Base-by-base conservation (phyloP, 1,284 basidiomycete species). In the Tilletia caries region DNA sequence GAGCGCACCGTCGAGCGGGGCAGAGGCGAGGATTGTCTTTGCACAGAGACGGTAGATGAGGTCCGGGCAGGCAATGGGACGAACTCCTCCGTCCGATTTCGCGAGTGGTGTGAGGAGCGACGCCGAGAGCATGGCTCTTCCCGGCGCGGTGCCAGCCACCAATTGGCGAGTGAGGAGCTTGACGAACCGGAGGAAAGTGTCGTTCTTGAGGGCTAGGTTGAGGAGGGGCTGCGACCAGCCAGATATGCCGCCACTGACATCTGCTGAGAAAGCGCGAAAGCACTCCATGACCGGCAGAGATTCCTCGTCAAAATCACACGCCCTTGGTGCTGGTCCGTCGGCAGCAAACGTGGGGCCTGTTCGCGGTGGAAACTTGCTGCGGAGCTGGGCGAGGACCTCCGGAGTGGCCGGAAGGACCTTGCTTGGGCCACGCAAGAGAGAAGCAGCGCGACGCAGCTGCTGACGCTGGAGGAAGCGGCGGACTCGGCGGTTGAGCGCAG, bases 21-120 rank as follows among this genome's bases (percentile, higher is more conserved):
- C n/a, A 27, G 27, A 3, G 29, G 33, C 29, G 5, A 62, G 58
- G 58, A 62, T 29, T 18, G 27, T 33, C 29, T 62, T 62, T 13
- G 58, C 58, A 12, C 27, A 37, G 8, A 62, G 58, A 4, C 58
- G 29, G 58, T 62, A 33, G n/a, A 62, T 62, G 58, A 62, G 58
- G 20, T 62, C 58, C 8, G 29, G 29, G 33, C 58, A 62, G 6
- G 58, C 58, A 33, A 62, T 62, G 4, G 58, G 58, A 4, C 58
- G 58, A 20, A 62, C n/a, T 6, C 58, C 58, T 18, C 58, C 58
- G 58, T 62, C 58, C 4, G 58, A n/a, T 23, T 62, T 62, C 6
- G 58, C 8, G 20, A 62, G 29, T 32, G 58, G 29, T 20, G 58
- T 62, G 58, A 62, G 58, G 8, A 29, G 12, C 5, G 29, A 32